A percentile compares a stretch with the other conserved stretches of the same genome.
These are phyloP conservation scores for Cladophialophora psammophila DNA, from an alignment of 2,329 filamentous ascomycete species.

Conservation along the genomic window DNA sequence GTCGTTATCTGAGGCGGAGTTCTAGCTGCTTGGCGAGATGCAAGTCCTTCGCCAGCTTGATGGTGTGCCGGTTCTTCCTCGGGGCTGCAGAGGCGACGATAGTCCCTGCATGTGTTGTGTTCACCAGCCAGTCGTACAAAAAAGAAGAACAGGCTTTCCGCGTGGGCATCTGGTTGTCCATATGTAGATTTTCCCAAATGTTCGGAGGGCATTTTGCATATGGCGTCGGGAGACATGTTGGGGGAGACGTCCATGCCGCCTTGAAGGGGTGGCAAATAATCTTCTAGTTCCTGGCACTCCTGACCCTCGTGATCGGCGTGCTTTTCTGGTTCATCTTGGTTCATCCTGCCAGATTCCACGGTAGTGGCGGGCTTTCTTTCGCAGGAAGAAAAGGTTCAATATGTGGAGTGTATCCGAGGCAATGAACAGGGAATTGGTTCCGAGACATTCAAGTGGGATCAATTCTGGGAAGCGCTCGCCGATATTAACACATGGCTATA, in stretches of 20 bases:
- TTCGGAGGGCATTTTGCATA: conserved; percentile 42
- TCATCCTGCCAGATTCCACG: conserved; percentile 48
- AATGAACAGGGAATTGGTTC: conserved; percentile 51
- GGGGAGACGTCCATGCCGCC: conserved; percentile 41
- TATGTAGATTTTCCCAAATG: conserved; percentile 51
- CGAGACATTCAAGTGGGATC: conserved; percentile 47
- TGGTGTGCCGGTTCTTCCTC: conserved; percentile 58
- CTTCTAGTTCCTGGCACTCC: conserved; percentile 48
- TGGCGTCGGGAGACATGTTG: conserved; percentile 39
- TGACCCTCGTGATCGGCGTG: conserved; percentile 49
- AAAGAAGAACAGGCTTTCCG: conserved; percentile 49
- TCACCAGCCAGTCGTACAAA: conserved; percentile 50
- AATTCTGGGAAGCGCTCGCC: conserved; percentile 45
- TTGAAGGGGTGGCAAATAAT: conserved; percentile 50
- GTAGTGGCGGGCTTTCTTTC: conserved; percentile 45
- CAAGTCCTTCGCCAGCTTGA: conserved; percentile 56
- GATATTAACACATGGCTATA: conserved; percentile 48
- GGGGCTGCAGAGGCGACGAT: conserved; percentile 64
- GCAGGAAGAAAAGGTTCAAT: conserved; percentile 45
- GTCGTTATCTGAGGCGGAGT: conserved; percentile 48
- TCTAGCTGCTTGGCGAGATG: conserved; percentile 46
- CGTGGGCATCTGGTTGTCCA: conserved; percentile 47
- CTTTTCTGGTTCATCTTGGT: conserved; percentile 48
- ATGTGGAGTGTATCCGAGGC: conserved; percentile 46
- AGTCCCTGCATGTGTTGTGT: conserved; percentile 58